Conservation (phyloP, 805 yeast genomes). For the Yarrowia yakushimensis region DNA sequence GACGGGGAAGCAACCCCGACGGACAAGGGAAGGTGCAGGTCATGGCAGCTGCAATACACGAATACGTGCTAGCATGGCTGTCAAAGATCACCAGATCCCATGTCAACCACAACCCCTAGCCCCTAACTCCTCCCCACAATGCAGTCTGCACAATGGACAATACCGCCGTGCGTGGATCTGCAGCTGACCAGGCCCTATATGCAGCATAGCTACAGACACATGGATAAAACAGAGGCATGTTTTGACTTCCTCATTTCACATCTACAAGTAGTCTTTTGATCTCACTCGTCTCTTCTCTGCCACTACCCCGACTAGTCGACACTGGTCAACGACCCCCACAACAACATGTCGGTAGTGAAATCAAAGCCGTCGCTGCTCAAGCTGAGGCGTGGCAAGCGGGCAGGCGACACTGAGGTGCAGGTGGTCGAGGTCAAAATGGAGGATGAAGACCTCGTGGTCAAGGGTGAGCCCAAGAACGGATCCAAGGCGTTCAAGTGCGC, state of each 20-base stretch:
- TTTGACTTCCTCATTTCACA: background rate
- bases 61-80: background rate
- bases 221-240: background rate
- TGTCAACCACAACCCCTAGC: slow-evolving; percentile 2
- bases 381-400: slow-evolving; percentile 10
- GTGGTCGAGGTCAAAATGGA: slow-evolving; percentile 20
- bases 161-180: slow-evolving; percentile 25
- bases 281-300: background rate
- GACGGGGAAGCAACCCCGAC: too few relatives aligned
- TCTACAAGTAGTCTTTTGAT: background rate
- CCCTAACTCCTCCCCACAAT: slow-evolving; percentile 18
- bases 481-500: slow-evolving; percentile 6
- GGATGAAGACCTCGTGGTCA: background rate
- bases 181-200: slow-evolving; percentile 18
- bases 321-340: background rate
- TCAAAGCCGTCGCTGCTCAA: slow-evolving; percentile 15
- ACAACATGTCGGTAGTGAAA: slow-evolving; percentile 13
- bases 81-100: background rate
- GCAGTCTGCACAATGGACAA: slow-evolving; percentile 15
- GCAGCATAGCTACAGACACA: background rate
- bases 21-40: too few relatives aligned
- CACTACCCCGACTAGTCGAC: background rate
- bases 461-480: background rate
- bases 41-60: background rate
- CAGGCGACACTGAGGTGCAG: background rate